Conservation (phyloP, 768 basidiomycete species). For the Russula earlei region DNA sequence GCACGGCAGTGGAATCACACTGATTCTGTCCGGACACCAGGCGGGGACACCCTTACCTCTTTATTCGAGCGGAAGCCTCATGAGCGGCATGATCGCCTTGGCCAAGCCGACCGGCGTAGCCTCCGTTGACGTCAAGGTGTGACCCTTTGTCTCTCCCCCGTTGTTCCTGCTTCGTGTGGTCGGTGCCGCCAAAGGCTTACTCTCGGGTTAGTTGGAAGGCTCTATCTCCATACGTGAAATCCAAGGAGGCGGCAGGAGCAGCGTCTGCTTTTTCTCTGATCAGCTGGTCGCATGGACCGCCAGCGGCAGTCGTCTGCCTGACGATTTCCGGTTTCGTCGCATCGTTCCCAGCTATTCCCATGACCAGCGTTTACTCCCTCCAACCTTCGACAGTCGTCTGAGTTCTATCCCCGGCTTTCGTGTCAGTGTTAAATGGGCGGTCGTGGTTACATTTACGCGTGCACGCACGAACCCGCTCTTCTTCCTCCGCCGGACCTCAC, state of each 20-base stretch:
- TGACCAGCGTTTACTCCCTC: slow-evolving; percentile 4
- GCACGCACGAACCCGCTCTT: not conserved
- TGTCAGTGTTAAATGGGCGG: slow-evolving; percentile 8
- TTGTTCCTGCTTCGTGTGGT: not conserved
- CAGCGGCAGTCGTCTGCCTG: not conserved
- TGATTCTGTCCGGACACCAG: slow-evolving; percentile 9
- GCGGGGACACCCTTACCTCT: not conserved
- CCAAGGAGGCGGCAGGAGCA: slow-evolving; percentile 5
- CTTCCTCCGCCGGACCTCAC: not conserved
- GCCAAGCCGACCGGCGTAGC: not conserved
- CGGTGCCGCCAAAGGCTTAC: no score
- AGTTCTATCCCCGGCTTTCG: slow-evolving; percentile 13
- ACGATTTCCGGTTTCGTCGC: slow-evolving; percentile 8
- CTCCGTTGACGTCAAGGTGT: slow-evolving; percentile 12
- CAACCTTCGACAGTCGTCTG: slow-evolving; percentile 13
- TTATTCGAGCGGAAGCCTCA: slow-evolving; percentile 6
- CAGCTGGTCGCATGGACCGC: slow-evolving; percentile 6
- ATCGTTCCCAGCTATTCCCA: not conserved
- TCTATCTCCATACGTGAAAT: slow-evolving; percentile 1
- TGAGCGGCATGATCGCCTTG: slow-evolving; percentile 6
- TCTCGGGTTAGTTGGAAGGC: slow-evolving; percentile 5
- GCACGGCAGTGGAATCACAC: slow-evolving; percentile 1
- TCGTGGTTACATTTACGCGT: slow-evolving; percentile 6
- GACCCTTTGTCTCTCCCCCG: not conserved
- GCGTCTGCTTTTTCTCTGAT: not conserved